Conservation (phyloP, 208 protist species). For the Herpetomonas samuelpessoai region DNA sequence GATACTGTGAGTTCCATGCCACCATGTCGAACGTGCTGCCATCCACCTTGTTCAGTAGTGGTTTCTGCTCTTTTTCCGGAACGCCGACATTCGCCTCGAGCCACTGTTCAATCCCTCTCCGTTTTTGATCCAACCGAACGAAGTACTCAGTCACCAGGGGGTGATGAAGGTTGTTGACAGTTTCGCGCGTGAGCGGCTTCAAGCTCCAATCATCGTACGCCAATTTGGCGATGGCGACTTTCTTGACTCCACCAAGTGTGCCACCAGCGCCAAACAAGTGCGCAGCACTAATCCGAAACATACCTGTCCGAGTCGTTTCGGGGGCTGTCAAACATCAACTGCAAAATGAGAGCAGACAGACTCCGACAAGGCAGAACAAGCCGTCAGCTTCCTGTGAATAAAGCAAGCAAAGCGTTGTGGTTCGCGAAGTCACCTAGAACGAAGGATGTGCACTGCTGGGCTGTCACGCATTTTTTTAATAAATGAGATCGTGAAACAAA, state of each 20-base stretch:
- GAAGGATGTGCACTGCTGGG: too few relatives aligned
- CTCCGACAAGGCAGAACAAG: too few relatives aligned
- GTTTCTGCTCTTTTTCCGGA: slow-evolving; percentile 5
- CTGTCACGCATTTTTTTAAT: too few relatives aligned
- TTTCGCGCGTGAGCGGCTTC: slow-evolving; percentile 29
- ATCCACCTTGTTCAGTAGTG: slow-evolving; percentile 46
- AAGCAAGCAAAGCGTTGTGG: too few relatives aligned
- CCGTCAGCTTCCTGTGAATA: too few relatives aligned
- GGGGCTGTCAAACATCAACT: too few relatives aligned
- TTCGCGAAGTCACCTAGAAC: too few relatives aligned
- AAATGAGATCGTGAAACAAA: too few relatives aligned
- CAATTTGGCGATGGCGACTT: slow-evolving; percentile 33
- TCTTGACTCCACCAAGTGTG: slow-evolving; percentile 79
- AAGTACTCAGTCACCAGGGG: slow-evolving; percentile 84
- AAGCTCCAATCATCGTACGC: slow-evolving; percentile 71
- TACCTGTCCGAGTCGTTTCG: background rate
- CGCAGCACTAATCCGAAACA: slow-evolving; percentile 12
- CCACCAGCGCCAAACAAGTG: slow-evolving; percentile 69
- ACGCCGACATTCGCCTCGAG: slow-evolving; percentile 26
- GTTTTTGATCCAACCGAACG: slow-evolving; percentile 67
- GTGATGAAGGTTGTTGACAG: slow-evolving; percentile 66
- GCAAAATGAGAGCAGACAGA: too few relatives aligned
- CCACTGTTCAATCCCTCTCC: slow-evolving; percentile 36
- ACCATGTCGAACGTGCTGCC: slow-evolving; percentile 58
- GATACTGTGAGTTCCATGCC: slow-evolving; percentile 74